A percentile compares a stretch with the other conserved stretches of the same genome.
These are phyloP conservation scores for Termitomyces sp. DNA, from an alignment of 768 basidiomycete genomes.

Conservation along the genomic window DNA sequence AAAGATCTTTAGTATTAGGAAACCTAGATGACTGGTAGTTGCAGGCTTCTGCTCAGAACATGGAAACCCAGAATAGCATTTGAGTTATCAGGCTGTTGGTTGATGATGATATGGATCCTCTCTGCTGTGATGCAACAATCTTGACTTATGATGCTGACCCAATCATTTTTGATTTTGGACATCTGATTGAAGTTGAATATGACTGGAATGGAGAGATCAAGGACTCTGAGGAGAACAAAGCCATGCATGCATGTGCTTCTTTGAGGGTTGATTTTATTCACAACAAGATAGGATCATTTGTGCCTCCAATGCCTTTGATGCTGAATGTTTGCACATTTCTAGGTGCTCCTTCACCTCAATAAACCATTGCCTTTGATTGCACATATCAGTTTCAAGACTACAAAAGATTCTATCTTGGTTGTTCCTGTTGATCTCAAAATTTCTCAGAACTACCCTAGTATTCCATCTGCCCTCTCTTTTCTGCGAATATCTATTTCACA, in stretches of 20 bases:
- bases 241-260: neutral
- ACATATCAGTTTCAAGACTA: neutral
- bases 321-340: neutral
- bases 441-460: neutral
- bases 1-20: neutral
- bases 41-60: neutral
- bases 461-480: neutral
- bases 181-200: neutral
- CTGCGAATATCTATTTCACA: neutral
- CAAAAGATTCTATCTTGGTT: neutral
- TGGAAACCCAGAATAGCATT: no score
- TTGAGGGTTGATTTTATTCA: neutral
- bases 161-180: neutral
- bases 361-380: neutral
- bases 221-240: neutral
- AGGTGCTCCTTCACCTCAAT: neutral
- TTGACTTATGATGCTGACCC: neutral
- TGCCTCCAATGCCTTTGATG: neutral
- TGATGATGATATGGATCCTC: neutral
- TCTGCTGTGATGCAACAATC: neutral
- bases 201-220: neutral
- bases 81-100: no score
- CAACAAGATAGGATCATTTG: neutral
- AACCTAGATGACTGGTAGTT: neutral
- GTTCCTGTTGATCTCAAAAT: neutral